Evolutionary conservation across 129 eudicot genomes (phyloP).

Genomic region (Tagetes erecta): DNA sequence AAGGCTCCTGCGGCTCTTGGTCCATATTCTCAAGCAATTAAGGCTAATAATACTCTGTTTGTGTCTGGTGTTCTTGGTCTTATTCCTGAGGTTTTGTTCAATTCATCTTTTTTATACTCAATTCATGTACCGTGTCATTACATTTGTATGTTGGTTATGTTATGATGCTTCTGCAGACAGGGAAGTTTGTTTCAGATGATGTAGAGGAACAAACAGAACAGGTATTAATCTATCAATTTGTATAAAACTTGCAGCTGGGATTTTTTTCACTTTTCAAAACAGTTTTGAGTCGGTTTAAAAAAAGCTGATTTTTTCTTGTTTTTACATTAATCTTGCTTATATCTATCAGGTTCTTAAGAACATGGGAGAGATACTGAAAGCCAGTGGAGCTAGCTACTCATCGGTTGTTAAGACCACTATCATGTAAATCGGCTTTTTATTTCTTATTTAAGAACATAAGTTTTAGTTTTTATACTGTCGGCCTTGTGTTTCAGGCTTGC

Average conservation of each 20-base stretch:
- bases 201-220: slow-evolving; percentile 98
- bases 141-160: slow-evolving; percentile 5
- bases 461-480: neutral
- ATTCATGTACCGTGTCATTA: neutral
- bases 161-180: slow-evolving; percentile 64
- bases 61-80: slow-evolving; percentile 94
- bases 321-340: slow-evolving; percentile 13
- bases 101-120: neutral
- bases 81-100: slow-evolving; percentile 70
- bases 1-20: slow-evolving; percentile 98
- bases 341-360: slow-evolving; percentile 73
- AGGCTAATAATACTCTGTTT: slow-evolving; percentile 75
- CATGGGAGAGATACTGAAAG: slow-evolving; percentile 97
- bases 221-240: slow-evolving; percentile 41
- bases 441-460: neutral
- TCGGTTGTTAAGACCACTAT: slow-evolving; percentile 97
- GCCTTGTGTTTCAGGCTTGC: slow-evolving; percentile 69
- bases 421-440: slow-evolving; percentile 43
- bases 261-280: neutral
- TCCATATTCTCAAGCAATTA: slow-evolving; percentile 91
- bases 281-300: neutral
- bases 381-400: slow-evolving; percentile 84
- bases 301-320: neutral
- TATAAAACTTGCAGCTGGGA: neutral
- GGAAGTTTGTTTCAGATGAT: slow-evolving; percentile 71